Base-by-base conservation (phyloP, 805 yeast species). In the Citeromyces nyonsensis region DNA sequence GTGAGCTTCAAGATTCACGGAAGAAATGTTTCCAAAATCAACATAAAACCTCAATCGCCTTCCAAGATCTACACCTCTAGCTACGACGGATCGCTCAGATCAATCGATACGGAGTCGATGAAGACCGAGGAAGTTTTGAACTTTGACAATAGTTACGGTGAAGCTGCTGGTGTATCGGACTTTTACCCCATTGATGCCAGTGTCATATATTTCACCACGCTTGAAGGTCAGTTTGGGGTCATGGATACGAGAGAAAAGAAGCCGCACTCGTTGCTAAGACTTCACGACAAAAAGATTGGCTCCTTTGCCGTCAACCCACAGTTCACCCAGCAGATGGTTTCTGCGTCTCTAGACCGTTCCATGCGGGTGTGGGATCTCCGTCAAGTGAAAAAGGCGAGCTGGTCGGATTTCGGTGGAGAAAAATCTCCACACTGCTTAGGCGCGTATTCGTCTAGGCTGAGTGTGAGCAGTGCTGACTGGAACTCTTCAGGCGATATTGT, bases 271-370 rank as follows among this genome's bases (percentile, higher is more conserved):
- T 53, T 74, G n/a, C 57, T 64, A 29, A 61, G 93, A 40, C 51
- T 86, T 10, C 83, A 86, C 36, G 93, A 82, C 45, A 86, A 88
- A 48, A 91, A 91, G 48, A 86, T 91, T 35, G 97, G 97, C 0
- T 84, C 93, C 1, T 83, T 91, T 51, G 48, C 77, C 1, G 66
- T 83, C 11, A 84, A 84, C 44, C 97, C 97, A 1, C 50, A 57
- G 11, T 59, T 63, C 24, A 54, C 66, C 1, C 51, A 73, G 41
- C 80, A 80, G 39, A 62, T 85, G 2, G 93, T 88, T 1, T 78
- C 96, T 0, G 94, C 86, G 0, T 85, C 96, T 0, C 61, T 91
- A 30, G 98, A 88, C 50, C 58, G 97, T 43, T 69, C 91, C 0
- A 48, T 91, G 52, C 71, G 80, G 38, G 50, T 88, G 1, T 88